Evolutionary conservation across 2,329 filamentous ascomycete genomes (phyloP).

Genomic region (Aspergillus fumigatus): DNA sequence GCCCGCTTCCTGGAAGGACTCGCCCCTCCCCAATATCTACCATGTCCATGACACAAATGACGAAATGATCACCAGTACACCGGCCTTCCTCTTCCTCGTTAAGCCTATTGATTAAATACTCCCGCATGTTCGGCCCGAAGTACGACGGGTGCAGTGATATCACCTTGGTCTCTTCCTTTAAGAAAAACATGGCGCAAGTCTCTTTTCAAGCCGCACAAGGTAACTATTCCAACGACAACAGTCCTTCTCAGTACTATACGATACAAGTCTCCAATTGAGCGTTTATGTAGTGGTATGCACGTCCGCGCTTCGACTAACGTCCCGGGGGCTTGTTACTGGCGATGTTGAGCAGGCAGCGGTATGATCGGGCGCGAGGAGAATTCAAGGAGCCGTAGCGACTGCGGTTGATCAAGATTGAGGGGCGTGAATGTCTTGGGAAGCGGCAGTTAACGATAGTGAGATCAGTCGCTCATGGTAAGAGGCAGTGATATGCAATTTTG

Average conservation of each 20-base stretch:
- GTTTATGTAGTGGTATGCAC: background rate
- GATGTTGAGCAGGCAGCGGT: background rate
- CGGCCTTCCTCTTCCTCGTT: slow-evolving; percentile 92
- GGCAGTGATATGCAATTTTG: background rate
- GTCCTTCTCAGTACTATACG: background rate
- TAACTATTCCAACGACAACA: background rate
- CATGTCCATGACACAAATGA: slow-evolving; percentile 96
- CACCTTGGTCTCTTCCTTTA: slow-evolving; percentile 91
- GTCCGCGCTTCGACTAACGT: background rate
- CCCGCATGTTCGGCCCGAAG: slow-evolving; percentile 89
- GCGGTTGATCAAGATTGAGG: background rate
- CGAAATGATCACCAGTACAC: slow-evolving; percentile 93
- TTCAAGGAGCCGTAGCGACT: background rate
- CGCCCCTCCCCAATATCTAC: slow-evolving; percentile 91
- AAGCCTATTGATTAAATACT: slow-evolving; percentile 83
- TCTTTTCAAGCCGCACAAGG: background rate
- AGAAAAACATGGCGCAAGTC: slow-evolving; percentile 77
- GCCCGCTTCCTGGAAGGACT: slow-evolving; percentile 83
- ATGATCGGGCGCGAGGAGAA: background rate
- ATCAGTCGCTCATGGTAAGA: background rate
- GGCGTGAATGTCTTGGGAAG: background rate
- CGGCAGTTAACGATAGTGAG: background rate
- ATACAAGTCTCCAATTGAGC: background rate
- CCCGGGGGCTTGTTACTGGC: background rate
- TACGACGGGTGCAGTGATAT: slow-evolving; percentile 96